Conservation (phyloP, 495 filamentous ascomycete species). For the Bacidia gigantensis region DNA sequence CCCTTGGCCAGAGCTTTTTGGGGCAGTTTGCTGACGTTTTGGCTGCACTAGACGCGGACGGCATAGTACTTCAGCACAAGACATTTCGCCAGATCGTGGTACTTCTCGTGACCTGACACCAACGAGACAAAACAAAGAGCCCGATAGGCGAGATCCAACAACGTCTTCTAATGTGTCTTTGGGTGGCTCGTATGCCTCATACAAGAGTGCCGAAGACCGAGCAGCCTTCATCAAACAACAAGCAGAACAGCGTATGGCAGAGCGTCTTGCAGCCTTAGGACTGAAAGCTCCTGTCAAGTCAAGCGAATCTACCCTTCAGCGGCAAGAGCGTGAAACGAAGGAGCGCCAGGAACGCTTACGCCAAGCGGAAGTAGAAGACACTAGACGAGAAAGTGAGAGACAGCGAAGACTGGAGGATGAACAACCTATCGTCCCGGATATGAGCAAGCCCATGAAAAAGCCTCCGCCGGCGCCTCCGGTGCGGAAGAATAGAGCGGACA, state of each 20-base stretch:
- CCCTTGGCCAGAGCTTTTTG: constrained; percentile 11
- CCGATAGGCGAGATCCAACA: constrained; percentile 28
- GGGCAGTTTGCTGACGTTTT: constrained; percentile 3
- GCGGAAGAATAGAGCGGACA: constrained; percentile 55
- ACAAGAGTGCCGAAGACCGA: constrained; percentile 80
- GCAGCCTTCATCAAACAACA: constrained; percentile 95
- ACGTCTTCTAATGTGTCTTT: constrained; percentile 29
- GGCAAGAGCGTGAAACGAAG: constrained; percentile 73
- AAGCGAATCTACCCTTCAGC: constrained; percentile 66
- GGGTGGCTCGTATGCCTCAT: constrained; percentile 50
- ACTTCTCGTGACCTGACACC: constrained; percentile 19
- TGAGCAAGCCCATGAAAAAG: constrained; percentile 46
- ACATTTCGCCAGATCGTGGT: constrained; percentile 19
- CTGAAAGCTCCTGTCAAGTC: constrained; percentile 59
- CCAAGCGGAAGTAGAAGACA: constrained; percentile 90
- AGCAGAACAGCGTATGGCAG: constrained; percentile 95
- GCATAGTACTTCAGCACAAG: constrained; percentile 17
- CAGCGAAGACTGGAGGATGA: constrained; percentile 79
- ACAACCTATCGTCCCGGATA: constrained; percentile 47
- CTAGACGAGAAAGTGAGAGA: constrained; percentile 74
- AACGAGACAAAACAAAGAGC: constrained; percentile 17
- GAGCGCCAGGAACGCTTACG: constrained; percentile 75
- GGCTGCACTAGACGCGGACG: constrained; percentile 12
- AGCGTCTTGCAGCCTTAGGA: constrained; percentile 84
- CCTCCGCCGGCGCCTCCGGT: constrained; percentile 76